phyloP scores from a whole-genome alignment of 768 basidiomycete species.

The Termitomyces heimii region DNA sequence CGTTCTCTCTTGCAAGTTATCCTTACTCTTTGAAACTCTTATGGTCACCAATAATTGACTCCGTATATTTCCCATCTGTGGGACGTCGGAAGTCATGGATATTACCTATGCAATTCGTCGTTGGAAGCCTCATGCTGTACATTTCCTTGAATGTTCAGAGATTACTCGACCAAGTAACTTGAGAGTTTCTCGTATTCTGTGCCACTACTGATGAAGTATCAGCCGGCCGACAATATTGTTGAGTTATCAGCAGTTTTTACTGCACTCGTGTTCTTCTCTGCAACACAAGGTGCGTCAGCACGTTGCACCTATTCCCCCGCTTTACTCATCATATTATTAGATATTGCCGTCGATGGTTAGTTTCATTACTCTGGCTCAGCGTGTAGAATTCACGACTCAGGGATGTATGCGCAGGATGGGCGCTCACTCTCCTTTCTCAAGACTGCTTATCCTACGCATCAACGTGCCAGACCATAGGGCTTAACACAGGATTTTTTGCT shows the following conservation, averaged over 20 bases:
- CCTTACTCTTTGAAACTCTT: slow-evolving; percentile 95
- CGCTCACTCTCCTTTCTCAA: slow-evolving; percentile 79
- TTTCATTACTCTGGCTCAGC: background rate
- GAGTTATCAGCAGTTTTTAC: slow-evolving; percentile 84
- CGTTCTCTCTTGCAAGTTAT: slow-evolving; percentile 89
- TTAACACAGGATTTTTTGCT: slow-evolving; percentile 93
- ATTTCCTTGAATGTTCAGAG: slow-evolving; percentile 71
- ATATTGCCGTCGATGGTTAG: slow-evolving; percentile 95
- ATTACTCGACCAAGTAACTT: slow-evolving; percentile 69
- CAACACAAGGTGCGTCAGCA: slow-evolving; percentile 76
- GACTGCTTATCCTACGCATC: slow-evolving; percentile 96
- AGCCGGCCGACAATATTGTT: slow-evolving; percentile 79
- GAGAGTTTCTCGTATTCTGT: background rate
- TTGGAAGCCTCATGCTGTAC: slow-evolving; percentile 78
- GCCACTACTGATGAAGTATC: slow-evolving; percentile 11
- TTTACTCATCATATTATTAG: slow-evolving; percentile 33
- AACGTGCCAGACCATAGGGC: slow-evolving; percentile 95
- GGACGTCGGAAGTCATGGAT: slow-evolving; percentile 99
- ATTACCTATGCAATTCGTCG: slow-evolving; percentile 90
- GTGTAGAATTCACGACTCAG: slow-evolving; percentile 1
- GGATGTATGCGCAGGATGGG: slow-evolving; percentile 52
- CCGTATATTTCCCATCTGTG: slow-evolving; percentile 70
- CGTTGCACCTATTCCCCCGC: background rate
- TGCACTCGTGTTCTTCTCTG: slow-evolving; percentile 87
- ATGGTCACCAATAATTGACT: slow-evolving; percentile 98